These are phyloP conservation scores for Colletotrichum trifolii DNA, from an alignment of 2,329 filamentous ascomycete genomes.

Conservation along the genomic window DNA sequence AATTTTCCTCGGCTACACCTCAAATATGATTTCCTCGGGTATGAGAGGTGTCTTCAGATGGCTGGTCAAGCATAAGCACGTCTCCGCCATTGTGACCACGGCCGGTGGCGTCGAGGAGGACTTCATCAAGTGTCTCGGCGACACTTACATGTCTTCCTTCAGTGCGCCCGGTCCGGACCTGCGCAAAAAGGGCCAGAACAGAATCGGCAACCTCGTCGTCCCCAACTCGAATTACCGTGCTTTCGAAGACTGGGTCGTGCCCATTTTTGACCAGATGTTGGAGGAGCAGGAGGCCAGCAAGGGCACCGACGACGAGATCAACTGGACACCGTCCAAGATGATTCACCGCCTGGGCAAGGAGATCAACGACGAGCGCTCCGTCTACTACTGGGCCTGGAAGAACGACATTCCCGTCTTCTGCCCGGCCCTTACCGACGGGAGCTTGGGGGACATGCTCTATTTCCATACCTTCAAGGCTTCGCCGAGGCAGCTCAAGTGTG, in stretches of 20 bases:
- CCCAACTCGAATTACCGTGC: slow-evolving; percentile 98
- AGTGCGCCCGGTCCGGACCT: slow-evolving; percentile 79
- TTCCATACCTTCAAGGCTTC: slow-evolving; percentile 96
- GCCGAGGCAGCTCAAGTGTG: slow-evolving; percentile 82
- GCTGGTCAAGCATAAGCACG: slow-evolving; percentile 90
- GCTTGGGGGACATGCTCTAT: slow-evolving; percentile 96
- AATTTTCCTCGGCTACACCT: slow-evolving; percentile 97
- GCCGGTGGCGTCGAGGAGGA: slow-evolving; percentile 97
- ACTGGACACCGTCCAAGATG: slow-evolving; percentile 95
- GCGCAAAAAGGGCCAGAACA: slow-evolving; percentile 87
- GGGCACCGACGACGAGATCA: slow-evolving; percentile 71
- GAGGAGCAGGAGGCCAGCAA: slow-evolving; percentile 89
- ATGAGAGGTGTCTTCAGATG: slow-evolving; percentile 91
- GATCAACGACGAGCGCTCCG: slow-evolving; percentile 90
- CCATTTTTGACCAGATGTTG: slow-evolving; percentile 93
- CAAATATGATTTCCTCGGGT: slow-evolving; percentile 96
- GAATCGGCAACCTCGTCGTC: slow-evolving; percentile 95
- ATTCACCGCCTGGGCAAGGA: slow-evolving; percentile 91
- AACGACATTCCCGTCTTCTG: slow-evolving; percentile 98
- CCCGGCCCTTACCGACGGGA: slow-evolving; percentile 94
- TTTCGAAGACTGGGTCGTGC: slow-evolving; percentile 97
- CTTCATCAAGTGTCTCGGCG: slow-evolving; percentile 96
- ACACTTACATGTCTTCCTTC: slow-evolving; percentile 93
- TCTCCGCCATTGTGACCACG: slow-evolving; percentile 93
- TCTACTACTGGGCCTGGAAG: slow-evolving; percentile 98